Evolutionary conservation across 495 filamentous ascomycete genomes (phyloP).

Genomic region (Trichoderma erinaceum): DNA sequence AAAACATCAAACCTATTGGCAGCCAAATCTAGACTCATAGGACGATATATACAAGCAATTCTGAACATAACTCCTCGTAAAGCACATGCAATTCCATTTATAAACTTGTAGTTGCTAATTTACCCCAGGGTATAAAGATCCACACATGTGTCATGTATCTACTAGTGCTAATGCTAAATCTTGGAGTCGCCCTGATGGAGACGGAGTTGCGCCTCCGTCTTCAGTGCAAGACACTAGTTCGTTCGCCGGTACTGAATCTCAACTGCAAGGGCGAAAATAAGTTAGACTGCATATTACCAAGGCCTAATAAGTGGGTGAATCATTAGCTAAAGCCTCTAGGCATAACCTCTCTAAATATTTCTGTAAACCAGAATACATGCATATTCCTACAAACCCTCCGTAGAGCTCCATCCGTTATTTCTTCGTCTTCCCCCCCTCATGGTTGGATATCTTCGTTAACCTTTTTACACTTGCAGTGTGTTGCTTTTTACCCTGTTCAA

Average conservation of each 20-base stretch:
- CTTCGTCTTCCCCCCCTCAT: background rate
- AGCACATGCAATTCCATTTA: too few species aligned
- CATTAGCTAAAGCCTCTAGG: background rate
- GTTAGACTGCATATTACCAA: background rate
- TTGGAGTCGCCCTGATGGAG: background rate
- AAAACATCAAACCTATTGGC: background rate
- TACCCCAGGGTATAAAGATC: too few species aligned
- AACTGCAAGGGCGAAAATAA: background rate
- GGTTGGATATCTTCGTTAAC: background rate
- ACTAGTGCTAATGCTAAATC: background rate
- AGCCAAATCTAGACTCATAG: background rate
- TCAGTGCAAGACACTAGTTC: background rate
- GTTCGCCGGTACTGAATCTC: background rate
- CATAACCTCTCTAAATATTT: background rate
- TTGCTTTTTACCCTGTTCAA: background rate
- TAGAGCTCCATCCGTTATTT: background rate
- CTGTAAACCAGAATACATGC: background rate
- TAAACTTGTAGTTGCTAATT: too few species aligned
- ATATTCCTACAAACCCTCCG: background rate
- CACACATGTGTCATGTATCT: background rate
- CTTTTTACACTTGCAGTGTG: background rate
- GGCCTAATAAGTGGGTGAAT: background rate
- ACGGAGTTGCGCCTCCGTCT: slow-evolving; percentile 10
- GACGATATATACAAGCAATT: too few species aligned
- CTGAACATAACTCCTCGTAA: too few species aligned